These are phyloP conservation scores for Vitis hybrid DNA, from an alignment of 177 flowering plant species.

Conservation along the genomic window DNA sequence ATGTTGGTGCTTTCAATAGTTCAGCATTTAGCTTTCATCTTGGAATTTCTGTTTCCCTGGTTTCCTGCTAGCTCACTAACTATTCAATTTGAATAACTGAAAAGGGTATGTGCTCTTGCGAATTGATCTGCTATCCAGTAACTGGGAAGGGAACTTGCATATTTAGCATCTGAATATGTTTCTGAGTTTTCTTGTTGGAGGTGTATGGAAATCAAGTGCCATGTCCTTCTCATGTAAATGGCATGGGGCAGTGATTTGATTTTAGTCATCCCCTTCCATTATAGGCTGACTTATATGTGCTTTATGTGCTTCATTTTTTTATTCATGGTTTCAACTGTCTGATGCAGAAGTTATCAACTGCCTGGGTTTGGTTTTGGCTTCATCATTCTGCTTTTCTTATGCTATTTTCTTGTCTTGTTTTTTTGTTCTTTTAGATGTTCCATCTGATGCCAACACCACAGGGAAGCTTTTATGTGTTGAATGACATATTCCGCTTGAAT, in stretches of 20 bases:
- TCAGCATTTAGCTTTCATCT: too few relatives aligned
- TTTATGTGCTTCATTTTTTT: not conserved
- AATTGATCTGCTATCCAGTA: not conserved
- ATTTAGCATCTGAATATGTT: not conserved
- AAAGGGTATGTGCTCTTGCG: not conserved
- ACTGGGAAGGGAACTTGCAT: not conserved
- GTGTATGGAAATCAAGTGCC: not conserved
- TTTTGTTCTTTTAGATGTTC: constrained; percentile 55
- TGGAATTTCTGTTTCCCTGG: too few relatives aligned
- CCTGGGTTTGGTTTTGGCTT: not conserved
- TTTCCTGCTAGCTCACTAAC: too few relatives aligned
- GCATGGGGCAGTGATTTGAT: not conserved
- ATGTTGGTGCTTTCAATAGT: too few relatives aligned
- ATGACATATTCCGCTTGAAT: constrained; percentile 78
- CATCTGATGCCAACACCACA: constrained; percentile 72
- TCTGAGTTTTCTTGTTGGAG: not conserved
- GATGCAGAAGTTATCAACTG: too few relatives aligned
- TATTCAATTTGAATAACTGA: not conserved
- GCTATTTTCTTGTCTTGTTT: not conserved
- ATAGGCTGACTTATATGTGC: not conserved
- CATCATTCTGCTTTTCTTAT: not conserved
- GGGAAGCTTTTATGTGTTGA: constrained; percentile 68
- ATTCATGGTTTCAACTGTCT: not conserved
- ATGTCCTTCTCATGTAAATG: not conserved
- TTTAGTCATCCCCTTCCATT: not conserved